Percentiles rank a stretch among this genome's conserved stretches.
Evolutionary conservation across 441 rosid genomes (phyloP).

Genomic region (Dalechampia spathulata): DNA sequence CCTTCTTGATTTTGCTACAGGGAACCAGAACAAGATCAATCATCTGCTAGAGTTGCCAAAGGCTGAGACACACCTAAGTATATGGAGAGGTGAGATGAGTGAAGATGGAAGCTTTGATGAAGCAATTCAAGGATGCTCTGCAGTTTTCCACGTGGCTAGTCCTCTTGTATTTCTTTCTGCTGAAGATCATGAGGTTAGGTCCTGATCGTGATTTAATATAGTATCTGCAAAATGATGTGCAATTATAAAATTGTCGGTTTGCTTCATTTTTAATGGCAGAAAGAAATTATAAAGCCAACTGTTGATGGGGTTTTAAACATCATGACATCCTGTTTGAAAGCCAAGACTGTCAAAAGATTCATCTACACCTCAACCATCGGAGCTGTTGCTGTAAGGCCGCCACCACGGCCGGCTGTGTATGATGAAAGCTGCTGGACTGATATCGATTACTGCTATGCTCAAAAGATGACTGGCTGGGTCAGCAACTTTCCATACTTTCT

Average conservation of each 20-base stretch:
- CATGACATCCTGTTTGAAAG: constrained; percentile 65
- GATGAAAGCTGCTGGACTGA: constrained; percentile 77
- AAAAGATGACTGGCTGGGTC: constrained; percentile 99
- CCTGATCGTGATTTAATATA: no score
- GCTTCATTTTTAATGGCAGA: constrained; percentile 58
- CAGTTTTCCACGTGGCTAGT: constrained; percentile 88
- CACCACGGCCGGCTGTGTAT: constrained; percentile 40
- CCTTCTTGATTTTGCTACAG: constrained; percentile 16
- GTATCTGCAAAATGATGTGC: no score
- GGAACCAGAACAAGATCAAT: constrained; percentile 55
- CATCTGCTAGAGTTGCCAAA: constrained; percentile 65
- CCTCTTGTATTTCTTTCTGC: constrained; percentile 95
- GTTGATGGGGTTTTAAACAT: constrained; percentile 64
- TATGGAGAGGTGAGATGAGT: constrained; percentile 74
- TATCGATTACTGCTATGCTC: constrained; percentile 44
- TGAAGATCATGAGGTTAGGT: constrained; percentile 89
- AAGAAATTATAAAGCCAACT: constrained; percentile 86
- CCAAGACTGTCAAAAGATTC: constrained; percentile 51
- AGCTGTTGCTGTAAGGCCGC: constrained; percentile 68
- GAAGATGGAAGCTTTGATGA: constrained; percentile 68
- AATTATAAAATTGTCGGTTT: no score
- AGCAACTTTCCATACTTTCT: no score
- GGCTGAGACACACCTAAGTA: constrained; percentile 47
- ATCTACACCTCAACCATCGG: constrained; percentile 91
- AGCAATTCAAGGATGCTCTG: constrained; percentile 59